Conservation (phyloP, 2,329 filamentous ascomycete genomes). For the Ascosphaera aggregata region DNA sequence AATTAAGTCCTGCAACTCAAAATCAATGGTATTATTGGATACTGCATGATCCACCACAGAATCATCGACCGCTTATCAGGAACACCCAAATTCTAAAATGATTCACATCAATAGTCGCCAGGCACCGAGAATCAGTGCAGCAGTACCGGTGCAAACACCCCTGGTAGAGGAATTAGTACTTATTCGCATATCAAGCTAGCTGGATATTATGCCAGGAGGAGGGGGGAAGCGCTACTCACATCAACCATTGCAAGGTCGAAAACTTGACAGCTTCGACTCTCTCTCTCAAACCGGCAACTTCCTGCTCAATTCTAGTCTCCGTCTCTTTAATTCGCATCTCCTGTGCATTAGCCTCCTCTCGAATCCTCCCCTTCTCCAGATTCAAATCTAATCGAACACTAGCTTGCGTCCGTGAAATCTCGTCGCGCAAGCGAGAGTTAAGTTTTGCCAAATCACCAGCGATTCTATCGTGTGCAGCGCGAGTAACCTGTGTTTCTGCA, state of each 20-base stretch:
- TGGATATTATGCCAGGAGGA: background rate
- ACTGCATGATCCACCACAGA: no score
- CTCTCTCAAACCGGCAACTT: slow-evolving; percentile 74
- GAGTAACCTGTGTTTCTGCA: slow-evolving; percentile 71
- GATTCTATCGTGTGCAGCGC: slow-evolving; percentile 72
- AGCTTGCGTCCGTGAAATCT: slow-evolving; percentile 84
- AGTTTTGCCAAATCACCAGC: slow-evolving; percentile 91
- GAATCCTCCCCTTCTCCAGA: slow-evolving; percentile 84
- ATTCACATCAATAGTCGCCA: slow-evolving; percentile 40
- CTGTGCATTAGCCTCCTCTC: slow-evolving; percentile 88
- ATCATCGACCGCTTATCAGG: background rate
- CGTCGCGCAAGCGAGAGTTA: slow-evolving; percentile 69
- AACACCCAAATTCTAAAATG: background rate
- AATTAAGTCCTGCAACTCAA: no score
- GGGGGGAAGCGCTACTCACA: slow-evolving; percentile 39
- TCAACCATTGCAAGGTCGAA: slow-evolving; percentile 91
- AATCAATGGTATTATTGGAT: no score
- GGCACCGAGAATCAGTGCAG: slow-evolving; percentile 41
- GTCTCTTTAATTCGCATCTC: slow-evolving; percentile 98
- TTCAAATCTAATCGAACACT: slow-evolving; percentile 84
- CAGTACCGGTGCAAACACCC: slow-evolving; percentile 43
- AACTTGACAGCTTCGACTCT: slow-evolving; percentile 96
- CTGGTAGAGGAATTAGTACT: slow-evolving; percentile 15
- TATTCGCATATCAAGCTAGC: slow-evolving; percentile 2
- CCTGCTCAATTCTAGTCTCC: slow-evolving; percentile 94